Evolutionary conservation across 495 filamentous ascomycete species (phyloP).

Genomic region (Bathelium albidoporum): DNA sequence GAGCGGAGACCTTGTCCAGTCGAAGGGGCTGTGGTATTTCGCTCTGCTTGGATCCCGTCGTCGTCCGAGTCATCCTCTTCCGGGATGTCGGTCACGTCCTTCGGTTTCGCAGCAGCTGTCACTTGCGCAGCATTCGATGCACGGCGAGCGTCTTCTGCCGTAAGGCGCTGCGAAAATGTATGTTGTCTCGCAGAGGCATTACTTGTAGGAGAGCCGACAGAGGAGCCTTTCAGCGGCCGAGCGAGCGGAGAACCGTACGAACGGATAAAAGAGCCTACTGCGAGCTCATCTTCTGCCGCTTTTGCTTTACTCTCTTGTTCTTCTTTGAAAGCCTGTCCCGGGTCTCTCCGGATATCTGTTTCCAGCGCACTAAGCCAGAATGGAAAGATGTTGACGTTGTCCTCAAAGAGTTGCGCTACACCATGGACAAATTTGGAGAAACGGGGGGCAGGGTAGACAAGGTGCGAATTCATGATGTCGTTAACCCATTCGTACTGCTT

Average conservation of each 20-base stretch:
- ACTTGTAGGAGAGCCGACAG: background rate
- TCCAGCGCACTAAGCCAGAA: constrained; percentile 92
- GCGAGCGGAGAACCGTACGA: constrained; percentile 28
- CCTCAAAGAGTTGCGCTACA: constrained; percentile 82
- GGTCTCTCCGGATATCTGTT: constrained; percentile 85
- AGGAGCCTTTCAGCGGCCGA: constrained; percentile 3
- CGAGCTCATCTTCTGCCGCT: constrained; percentile 74
- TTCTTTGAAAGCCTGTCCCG: constrained; percentile 79
- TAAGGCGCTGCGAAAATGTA: background rate
- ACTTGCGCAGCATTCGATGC: constrained; percentile 2
- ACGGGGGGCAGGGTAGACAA: constrained; percentile 76
- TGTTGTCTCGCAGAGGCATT: background rate
- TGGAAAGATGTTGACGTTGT: constrained; percentile 88
- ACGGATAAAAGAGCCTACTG: constrained; percentile 72
- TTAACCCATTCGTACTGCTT: constrained; percentile 77
- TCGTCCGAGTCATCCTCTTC: constrained; percentile 37
- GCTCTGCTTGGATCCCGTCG: constrained; percentile 22
- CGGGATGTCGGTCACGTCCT: constrained; percentile 20
- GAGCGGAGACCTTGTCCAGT: constrained; percentile 32
- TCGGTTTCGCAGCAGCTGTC: background rate
- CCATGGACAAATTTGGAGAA: constrained; percentile 98
- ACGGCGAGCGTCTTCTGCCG: constrained; percentile 12
- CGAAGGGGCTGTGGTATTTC: constrained; percentile 18
- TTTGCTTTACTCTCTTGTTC: constrained; percentile 74
- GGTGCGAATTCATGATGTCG: constrained; percentile 82